Conservation (phyloP, 441 rosid species). For the Pelargonium fulgidum region DNA sequence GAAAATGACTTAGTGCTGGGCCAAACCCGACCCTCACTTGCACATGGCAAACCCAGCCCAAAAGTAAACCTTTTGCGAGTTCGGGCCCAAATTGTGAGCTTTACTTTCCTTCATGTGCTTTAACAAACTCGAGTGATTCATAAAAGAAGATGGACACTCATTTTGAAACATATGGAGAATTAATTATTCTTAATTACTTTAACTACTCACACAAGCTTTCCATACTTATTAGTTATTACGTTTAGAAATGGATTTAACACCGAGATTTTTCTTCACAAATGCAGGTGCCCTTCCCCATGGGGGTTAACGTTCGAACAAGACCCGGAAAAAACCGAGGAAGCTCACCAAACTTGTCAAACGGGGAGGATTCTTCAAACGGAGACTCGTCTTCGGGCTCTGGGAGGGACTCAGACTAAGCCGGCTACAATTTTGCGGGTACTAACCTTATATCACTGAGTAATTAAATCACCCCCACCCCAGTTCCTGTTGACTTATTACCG, state of each 20-base stretch:
- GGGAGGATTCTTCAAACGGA: constrained; percentile 32
- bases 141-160: too few species aligned
- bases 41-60: too few species aligned
- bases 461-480: constrained; percentile 19
- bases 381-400: constrained; percentile 31
- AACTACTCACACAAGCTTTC: neutral
- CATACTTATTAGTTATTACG: neutral
- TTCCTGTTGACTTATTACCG: constrained; percentile 11
- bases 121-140: too few species aligned
- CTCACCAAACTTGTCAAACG: constrained; percentile 20
- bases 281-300: constrained; percentile 65
- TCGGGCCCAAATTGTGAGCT: too few species aligned
- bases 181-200: neutral
- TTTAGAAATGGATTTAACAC: neutral
- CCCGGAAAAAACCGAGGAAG: constrained; percentile 38
- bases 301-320: constrained; percentile 45
- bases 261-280: constrained; percentile 2
- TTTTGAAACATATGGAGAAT: neutral
- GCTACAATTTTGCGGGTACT: constrained; percentile 24
- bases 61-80: too few species aligned
- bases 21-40: too few species aligned
- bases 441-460: constrained; percentile 32
- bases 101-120: too few species aligned
- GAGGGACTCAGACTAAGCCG: constrained; percentile 37
- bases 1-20: too few species aligned